phyloP scores from a whole-genome alignment of 345 rosid genomes.

The Adansonia digitata region DNA sequence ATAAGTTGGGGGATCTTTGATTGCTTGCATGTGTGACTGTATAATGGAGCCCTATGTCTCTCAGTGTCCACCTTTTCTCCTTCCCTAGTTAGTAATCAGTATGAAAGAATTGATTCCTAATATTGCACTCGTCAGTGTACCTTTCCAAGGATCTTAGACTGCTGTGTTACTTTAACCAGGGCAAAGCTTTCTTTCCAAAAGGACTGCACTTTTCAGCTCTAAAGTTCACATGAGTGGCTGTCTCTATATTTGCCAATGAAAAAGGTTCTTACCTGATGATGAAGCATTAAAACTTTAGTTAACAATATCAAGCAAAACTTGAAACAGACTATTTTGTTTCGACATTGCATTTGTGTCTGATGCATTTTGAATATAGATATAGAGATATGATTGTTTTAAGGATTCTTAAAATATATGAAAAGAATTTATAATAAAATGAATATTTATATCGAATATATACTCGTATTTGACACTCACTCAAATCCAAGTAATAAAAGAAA shows the following conservation, averaged over 20 bases:
- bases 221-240: conserved; percentile 9
- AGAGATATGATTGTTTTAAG: too few species aligned
- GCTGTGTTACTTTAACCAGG: conserved; percentile 21
- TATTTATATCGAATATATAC: too few species aligned
- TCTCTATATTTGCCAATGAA: neutral
- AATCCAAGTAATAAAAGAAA: too few species aligned
- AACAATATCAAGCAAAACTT: neutral
- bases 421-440: too few species aligned
- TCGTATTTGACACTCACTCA: too few species aligned
- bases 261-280: neutral
- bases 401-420: too few species aligned
- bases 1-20: conserved; percentile 8
- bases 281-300: neutral
- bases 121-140: conserved; percentile 11
- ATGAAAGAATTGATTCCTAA: conserved; percentile 31
- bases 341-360: too few species aligned
- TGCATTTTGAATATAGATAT: too few species aligned
- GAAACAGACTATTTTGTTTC: too few species aligned
- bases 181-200: conserved; percentile 21
- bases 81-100: conserved; percentile 17
- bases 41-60: conserved; percentile 1
- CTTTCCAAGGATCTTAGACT: conserved; percentile 30
- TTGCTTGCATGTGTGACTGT: conserved; percentile 9
- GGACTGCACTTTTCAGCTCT: conserved; percentile 3
- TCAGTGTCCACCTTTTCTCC: neutral